A percentile compares a stretch with the other conserved stretches of the same genome.
Conservation (phyloP, 257 asterid species). For the Nicotiana tabacum region DNA sequence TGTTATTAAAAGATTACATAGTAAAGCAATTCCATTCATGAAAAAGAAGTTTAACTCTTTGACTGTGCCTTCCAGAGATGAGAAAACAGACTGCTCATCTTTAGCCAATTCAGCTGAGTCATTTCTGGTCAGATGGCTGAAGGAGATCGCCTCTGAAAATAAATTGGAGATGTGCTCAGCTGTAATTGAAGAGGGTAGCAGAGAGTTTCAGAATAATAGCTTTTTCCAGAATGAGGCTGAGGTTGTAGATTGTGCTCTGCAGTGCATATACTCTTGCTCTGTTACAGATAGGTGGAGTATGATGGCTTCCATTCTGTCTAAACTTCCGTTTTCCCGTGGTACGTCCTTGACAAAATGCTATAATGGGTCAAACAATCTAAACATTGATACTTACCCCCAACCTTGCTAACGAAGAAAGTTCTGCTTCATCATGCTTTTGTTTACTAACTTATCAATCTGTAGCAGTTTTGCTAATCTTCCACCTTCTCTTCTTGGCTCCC, state of each 20-base stretch:
- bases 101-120: slow-evolving; percentile 41
- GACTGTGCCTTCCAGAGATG: slow-evolving; percentile 22
- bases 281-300: slow-evolving; percentile 75
- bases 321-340: slow-evolving; percentile 71
- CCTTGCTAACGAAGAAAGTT: background rate
- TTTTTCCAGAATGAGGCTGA: slow-evolving; percentile 67
- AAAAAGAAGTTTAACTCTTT: slow-evolving; percentile 34
- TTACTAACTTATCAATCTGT: background rate
- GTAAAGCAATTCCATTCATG: slow-evolving; percentile 81
- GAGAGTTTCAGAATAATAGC: slow-evolving; percentile 35
- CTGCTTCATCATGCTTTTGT: background rate
- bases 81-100: slow-evolving; percentile 22
- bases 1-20: slow-evolving; percentile 57
- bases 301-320: slow-evolving; percentile 74
- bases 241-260: slow-evolving; percentile 71
- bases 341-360: slow-evolving; percentile 19
- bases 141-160: slow-evolving; percentile 68
- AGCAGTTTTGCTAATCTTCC: background rate
- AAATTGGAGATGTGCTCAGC: slow-evolving; percentile 66
- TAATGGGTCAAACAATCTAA: background rate
- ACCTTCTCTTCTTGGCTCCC: background rate
- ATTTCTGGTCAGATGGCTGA: slow-evolving; percentile 83
- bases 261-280: slow-evolving; percentile 77
- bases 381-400: background rate
- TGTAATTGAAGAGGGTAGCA: slow-evolving; percentile 74